A percentile compares a stretch with the other conserved stretches of the same genome.
These are phyloP conservation scores for Actinidia polygama DNA, from an alignment of 179 eudicot genomes.

Conservation along the genomic window DNA sequence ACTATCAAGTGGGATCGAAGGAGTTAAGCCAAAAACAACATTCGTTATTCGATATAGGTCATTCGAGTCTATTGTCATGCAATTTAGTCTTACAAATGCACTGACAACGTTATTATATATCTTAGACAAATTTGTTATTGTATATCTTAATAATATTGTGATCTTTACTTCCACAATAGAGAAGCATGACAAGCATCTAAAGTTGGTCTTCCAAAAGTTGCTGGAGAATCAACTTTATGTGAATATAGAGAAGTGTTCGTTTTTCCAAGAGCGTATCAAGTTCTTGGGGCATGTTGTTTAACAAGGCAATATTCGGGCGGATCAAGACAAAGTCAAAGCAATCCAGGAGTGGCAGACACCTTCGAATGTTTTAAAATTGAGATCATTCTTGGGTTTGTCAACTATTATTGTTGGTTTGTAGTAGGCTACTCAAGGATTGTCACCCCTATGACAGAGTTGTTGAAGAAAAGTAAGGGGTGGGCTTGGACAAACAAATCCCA, in stretches of 20 bases:
- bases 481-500: no score
- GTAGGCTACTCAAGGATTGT: no score
- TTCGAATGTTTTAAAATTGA: no score
- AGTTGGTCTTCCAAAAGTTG: not conserved
- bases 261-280: not conserved
- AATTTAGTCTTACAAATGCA: not conserved
- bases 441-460: no score
- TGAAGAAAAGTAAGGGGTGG: no score
- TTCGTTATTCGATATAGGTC: not conserved
- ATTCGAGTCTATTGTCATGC: not conserved
- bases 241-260: not conserved
- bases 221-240: not conserved
- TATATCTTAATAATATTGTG: not conserved
- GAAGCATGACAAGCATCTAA: not conserved
- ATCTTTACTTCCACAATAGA: not conserved
- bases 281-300: not conserved
- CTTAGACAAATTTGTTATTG: not conserved
- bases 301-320: not conserved
- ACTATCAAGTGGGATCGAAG: not conserved
- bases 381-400: no score
- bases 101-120: not conserved
- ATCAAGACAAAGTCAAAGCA: no score
- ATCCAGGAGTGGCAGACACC: no score
- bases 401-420: no score
- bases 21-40: not conserved